Percentiles rank a stretch among this genome's conserved stretches.
phyloP scores from a whole-genome alignment of 345 rosid genomes.

The Boechera stricta region DNA sequence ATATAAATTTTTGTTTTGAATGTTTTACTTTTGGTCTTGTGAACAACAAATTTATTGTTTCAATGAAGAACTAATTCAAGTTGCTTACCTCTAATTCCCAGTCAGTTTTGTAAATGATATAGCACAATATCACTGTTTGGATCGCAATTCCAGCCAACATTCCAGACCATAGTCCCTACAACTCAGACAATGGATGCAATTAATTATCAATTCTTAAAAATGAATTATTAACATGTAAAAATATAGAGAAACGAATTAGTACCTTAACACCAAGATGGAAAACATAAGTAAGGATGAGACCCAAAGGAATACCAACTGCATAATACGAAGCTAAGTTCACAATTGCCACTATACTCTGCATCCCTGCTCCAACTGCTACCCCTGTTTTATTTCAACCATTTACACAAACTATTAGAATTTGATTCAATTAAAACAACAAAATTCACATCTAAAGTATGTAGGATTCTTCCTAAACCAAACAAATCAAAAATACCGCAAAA shows the following conservation, averaged over 20 bases:
- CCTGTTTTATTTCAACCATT: constrained; percentile 49
- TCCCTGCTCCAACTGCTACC: constrained; percentile 80
- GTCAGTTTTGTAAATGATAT: constrained; percentile 55
- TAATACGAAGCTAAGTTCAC: constrained; percentile 66
- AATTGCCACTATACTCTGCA: constrained; percentile 64
- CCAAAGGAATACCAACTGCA: constrained; percentile 66
- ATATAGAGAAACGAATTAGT: background rate
- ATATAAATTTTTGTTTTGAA: background rate
- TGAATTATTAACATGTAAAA: background rate
- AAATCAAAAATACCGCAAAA: background rate
- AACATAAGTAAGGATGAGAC: constrained; percentile 63
- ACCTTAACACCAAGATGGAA: constrained; percentile 62
- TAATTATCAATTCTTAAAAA: background rate
- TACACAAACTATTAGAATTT: background rate
- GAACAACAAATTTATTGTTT: background rate
- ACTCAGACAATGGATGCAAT: background rate
- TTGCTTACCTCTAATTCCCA: constrained; percentile 59
- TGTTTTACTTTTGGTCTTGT: background rate
- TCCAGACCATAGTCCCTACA: constrained; percentile 68
- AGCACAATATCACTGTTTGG: constrained; percentile 50
- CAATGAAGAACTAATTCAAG: background rate
- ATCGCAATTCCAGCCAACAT: constrained; percentile 52
- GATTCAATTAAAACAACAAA: background rate
- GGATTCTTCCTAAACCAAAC: background rate
- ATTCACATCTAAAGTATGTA: background rate